These are phyloP conservation scores for Aureobasidium subglaciale DNA, from an alignment of 2,329 filamentous ascomycete species.

Conservation along the genomic window DNA sequence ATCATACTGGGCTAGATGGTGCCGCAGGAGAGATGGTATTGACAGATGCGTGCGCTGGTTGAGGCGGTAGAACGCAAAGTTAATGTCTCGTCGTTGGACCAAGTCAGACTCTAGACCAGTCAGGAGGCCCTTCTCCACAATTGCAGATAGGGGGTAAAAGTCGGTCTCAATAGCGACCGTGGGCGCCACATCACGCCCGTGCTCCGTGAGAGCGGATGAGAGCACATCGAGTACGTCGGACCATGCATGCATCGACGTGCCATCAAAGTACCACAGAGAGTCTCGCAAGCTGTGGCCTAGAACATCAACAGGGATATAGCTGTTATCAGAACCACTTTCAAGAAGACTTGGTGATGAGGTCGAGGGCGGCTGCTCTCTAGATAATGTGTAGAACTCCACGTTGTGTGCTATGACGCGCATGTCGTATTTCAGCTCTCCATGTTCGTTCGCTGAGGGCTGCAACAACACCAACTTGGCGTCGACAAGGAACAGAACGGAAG, in stretches of 20 bases:
- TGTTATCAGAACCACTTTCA: slow-evolving; percentile 5
- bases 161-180: slow-evolving; percentile 78
- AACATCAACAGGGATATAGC: slow-evolving; percentile 19
- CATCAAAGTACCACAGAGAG: slow-evolving; percentile 93
- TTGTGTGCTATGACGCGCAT: slow-evolving; percentile 96
- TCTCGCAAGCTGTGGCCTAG: slow-evolving; percentile 58
- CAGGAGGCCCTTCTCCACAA: slow-evolving; percentile 83
- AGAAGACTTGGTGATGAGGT: slow-evolving; percentile 14
- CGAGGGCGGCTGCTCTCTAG: slow-evolving; percentile 69
- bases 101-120: slow-evolving; percentile 88
- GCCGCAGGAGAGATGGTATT: slow-evolving; percentile 76
- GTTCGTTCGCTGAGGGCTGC: slow-evolving; percentile 75
- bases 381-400: slow-evolving; percentile 89
- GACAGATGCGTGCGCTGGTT: slow-evolving; percentile 90
- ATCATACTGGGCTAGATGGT: slow-evolving; percentile 68
- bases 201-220: slow-evolving; percentile 58
- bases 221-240: slow-evolving; percentile 80
- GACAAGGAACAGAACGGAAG: slow-evolving; percentile 91
- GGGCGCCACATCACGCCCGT: slow-evolving; percentile 61
- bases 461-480: slow-evolving; percentile 93
- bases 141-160: slow-evolving; percentile 85
- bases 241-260: slow-evolving; percentile 79
- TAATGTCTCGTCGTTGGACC: slow-evolving; percentile 85
- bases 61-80: slow-evolving; percentile 84
- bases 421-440: slow-evolving; percentile 87